A percentile compares a stretch with the other conserved stretches of the same genome.
These are phyloP conservation scores for Plasmodium cynomolgi DNA, from an alignment of 169 alveolate species.

Conservation along the genomic window DNA sequence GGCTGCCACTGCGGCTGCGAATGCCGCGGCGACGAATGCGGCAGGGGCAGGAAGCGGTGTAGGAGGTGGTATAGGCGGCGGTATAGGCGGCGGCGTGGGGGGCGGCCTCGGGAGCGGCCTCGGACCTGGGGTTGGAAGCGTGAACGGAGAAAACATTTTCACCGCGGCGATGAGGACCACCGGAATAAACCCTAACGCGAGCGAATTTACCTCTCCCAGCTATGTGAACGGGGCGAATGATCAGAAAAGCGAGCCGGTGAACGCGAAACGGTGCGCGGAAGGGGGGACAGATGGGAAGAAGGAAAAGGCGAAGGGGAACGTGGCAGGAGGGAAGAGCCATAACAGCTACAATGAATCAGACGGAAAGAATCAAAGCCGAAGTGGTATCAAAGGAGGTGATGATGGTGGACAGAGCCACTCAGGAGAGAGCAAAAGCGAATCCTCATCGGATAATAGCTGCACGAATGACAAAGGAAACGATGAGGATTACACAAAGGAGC, in stretches of 20 bases:
- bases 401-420: background rate
- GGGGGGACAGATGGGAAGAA: background rate
- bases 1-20: conserved; percentile 45
- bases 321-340: background rate
- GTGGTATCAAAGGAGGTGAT: background rate
- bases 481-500: background rate
- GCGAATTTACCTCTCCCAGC: background rate
- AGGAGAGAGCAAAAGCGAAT: background rate
- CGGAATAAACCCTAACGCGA: background rate
- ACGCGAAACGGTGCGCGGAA: background rate
- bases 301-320: background rate
- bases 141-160: background rate
- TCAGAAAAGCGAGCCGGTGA: background rate
- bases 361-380: background rate
- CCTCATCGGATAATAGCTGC: background rate
- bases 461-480: background rate
- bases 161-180: background rate
- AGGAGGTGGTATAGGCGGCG: background rate
- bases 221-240: background rate
- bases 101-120: background rate
- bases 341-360: background rate
- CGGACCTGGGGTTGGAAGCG: background rate
- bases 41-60: background rate
- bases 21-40: background rate
- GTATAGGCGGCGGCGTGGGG: background rate